A percentile compares a stretch with the other conserved stretches of the same genome.
These are phyloP conservation scores for Trametes coccinea DNA, from an alignment of 768 basidiomycete species.

Conservation along the genomic window DNA sequence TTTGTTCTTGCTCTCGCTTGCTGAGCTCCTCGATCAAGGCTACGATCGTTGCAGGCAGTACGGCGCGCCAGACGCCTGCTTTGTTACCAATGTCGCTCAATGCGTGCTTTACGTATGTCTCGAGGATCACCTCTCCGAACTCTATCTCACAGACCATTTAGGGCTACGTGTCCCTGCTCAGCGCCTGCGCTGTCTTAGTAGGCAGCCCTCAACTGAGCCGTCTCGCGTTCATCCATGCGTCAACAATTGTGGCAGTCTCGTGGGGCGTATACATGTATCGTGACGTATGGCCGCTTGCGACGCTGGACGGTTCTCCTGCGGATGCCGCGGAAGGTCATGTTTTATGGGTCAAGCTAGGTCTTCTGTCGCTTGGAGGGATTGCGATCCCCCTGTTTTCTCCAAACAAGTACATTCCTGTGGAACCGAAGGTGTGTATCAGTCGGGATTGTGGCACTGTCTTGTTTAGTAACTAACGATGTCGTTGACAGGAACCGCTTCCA, in stretches of 20 bases:
- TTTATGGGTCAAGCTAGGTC: conserved; percentile 39
- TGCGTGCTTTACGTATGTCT: no score
- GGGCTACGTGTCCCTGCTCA: conserved; percentile 38
- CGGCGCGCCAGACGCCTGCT: no score
- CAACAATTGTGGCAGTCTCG: conserved; percentile 34
- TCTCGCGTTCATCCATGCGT: conserved; percentile 34
- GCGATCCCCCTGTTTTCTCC: conserved; percentile 43
- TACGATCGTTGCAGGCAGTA: no score
- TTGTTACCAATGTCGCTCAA: no score
- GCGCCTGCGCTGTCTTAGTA: conserved; percentile 32
- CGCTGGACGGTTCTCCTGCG: conserved; percentile 33
- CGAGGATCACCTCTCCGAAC: no score
- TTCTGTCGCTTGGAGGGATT: conserved; percentile 36
- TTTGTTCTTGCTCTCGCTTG: no score
- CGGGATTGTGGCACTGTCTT: conserved; percentile 31
- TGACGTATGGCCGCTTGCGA: conserved; percentile 41
- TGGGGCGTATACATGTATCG: conserved; percentile 41
- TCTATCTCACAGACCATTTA: conserved; percentile 33
- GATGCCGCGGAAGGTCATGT: conserved; percentile 36
- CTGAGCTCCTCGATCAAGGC: no score
- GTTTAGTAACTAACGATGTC: conserved; percentile 19
- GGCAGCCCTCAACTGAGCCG: conserved; percentile 26
- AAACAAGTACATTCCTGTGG: conserved; percentile 40
- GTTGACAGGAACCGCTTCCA: background rate
- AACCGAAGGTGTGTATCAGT: conserved; percentile 35